phyloP scores from a whole-genome alignment of 768 basidiomycete genomes.

The Psilocybe azurescens region DNA sequence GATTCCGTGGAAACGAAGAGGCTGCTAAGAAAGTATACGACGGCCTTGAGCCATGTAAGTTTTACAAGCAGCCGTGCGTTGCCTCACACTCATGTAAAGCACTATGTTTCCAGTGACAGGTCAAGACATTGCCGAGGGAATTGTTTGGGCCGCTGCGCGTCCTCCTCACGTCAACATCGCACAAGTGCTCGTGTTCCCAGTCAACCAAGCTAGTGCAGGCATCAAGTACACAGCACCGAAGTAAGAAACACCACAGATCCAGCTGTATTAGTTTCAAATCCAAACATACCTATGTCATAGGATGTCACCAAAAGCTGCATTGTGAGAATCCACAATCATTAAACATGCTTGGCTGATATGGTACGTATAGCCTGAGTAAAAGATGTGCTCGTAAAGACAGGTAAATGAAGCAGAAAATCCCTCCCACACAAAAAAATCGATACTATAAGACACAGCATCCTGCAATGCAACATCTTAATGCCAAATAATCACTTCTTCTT shows the following conservation, averaged over 20 bases:
- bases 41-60: conserved; percentile 83
- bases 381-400: background rate
- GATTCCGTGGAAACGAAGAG: conserved; percentile 83
- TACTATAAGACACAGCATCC: background rate
- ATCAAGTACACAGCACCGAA: conserved; percentile 55
- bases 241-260: conserved; percentile 19
- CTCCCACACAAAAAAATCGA: background rate
- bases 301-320: conserved; percentile 8
- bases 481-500: conserved; percentile 42
- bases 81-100: conserved; percentile 3
- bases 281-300: conserved; percentile 13
- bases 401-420: conserved; percentile 10
- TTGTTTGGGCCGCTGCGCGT: conserved; percentile 94
- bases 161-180: conserved; percentile 94
- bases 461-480: background rate
- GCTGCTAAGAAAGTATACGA: conserved; percentile 92
- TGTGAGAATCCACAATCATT: background rate
- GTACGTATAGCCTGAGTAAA: background rate
- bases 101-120: conserved; percentile 61
- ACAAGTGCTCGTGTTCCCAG: conserved; percentile 77
- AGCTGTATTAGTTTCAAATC: background rate
- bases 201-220: conserved; percentile 77
- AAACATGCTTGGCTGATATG: background rate
- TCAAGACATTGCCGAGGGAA: conserved; percentile 94
- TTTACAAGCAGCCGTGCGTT: conserved; percentile 6